Evolutionary conservation across 2,329 filamentous ascomycete genomes (phyloP).

Genomic region (Helotiales sp.): DNA sequence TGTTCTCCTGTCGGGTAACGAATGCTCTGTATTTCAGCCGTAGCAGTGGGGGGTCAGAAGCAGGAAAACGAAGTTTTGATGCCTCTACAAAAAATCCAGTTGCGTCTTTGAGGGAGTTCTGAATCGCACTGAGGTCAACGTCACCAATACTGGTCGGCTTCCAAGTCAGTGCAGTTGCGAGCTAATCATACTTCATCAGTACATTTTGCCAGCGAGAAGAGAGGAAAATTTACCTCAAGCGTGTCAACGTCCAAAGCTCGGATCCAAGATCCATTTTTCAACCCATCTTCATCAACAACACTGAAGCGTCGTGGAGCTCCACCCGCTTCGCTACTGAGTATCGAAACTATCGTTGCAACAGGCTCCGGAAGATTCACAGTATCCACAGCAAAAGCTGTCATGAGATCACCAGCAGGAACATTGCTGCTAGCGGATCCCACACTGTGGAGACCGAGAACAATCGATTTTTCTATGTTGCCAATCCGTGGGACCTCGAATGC

Average conservation of each 20-base stretch:
- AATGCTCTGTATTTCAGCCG: neutral
- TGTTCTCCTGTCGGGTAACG: neutral
- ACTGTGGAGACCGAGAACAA: neutral
- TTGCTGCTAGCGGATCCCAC: neutral
- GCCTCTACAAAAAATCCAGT: neutral
- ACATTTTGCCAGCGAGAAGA: neutral
- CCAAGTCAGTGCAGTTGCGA: neutral
- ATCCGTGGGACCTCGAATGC: neutral
- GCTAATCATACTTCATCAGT: neutral
- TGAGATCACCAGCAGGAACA: neutral
- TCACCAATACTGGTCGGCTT: neutral
- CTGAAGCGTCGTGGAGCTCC: neutral
- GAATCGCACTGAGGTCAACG: neutral
- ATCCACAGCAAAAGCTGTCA: neutral
- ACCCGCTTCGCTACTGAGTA: neutral
- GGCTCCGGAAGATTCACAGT: neutral
- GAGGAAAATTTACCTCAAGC: neutral
- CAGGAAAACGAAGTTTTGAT: neutral
- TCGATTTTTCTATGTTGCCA: neutral
- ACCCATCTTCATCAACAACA: neutral
- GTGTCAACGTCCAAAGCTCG: neutral
- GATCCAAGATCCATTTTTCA: neutral
- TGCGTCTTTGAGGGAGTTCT: neutral
- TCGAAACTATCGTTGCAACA: neutral
- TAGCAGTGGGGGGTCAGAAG: neutral